Conservation (phyloP, 2,329 filamentous ascomycete genomes). For the Cladophialophora carrionii region DNA sequence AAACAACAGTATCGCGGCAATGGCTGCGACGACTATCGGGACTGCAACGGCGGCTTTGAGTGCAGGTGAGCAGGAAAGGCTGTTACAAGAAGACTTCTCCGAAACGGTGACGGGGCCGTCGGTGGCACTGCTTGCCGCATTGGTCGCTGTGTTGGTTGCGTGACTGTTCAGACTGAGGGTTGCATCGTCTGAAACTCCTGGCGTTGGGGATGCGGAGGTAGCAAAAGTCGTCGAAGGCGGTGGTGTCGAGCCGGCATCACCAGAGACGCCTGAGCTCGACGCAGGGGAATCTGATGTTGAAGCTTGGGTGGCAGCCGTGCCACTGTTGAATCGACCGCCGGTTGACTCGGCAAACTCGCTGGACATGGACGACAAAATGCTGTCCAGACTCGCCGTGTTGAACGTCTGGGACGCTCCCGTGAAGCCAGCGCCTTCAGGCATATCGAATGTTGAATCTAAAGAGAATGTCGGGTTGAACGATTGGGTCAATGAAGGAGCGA, state of each 20-base stretch:
- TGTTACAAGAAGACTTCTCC: conserved; percentile 30
- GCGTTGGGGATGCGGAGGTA: conserved; percentile 15
- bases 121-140: conserved; percentile 29
- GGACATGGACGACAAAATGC: conserved; percentile 19
- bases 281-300: not conserved
- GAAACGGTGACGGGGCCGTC: conserved; percentile 29
- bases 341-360: conserved; percentile 22
- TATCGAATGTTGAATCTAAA: conserved; percentile 19
- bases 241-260: not conserved
- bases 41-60: conserved; percentile 38
- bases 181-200: not conserved
- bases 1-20: conserved; percentile 29
- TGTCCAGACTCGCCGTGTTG: conserved; percentile 18
- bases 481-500: conserved; percentile 20
- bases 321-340: not conserved
- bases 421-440: conserved; percentile 26
- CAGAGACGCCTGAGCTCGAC: conserved; percentile 3
- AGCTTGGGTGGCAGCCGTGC: conserved; percentile 4
- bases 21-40: conserved; percentile 33
- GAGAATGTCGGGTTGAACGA: conserved; percentile 23
- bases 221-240: conserved; percentile 27
- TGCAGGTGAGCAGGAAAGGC: conserved; percentile 35
- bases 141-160: conserved; percentile 24
- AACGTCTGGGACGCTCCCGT: conserved; percentile 14
- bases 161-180: conserved; percentile 5